Base-by-base conservation (phyloP, 116 monocot species). In the Dioscorea cayenensis region DNA sequence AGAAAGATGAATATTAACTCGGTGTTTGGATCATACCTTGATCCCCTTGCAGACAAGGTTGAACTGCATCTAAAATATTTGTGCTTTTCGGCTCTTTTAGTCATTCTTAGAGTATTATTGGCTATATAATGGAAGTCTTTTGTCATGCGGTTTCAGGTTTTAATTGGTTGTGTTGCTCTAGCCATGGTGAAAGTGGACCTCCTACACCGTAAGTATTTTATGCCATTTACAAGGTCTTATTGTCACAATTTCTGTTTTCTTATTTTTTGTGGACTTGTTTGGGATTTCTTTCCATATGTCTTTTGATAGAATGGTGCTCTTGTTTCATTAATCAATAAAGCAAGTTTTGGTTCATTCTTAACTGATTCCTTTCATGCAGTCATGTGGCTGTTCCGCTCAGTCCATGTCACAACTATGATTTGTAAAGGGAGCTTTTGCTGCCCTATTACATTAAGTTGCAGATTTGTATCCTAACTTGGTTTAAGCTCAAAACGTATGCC, bases 11-110 rank as follows among this genome's bases (percentile, higher is more conserved):
- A 77, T 50, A 96, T 92, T 50, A 86, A 92, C 70, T 92, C 96
- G 17, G 96, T 96, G 58, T 67, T 88, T 76, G 96, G 96, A 73
- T 96, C 96, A 14, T 96, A 96, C 62, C 90, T 96, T 71, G 96
- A 96, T 84, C 96, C 96, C 9, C 85, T 96, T 74, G 92, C 96
- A 65, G 96, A 96, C 79, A 96, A 96, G 96, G 96, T 96, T 71
- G 6, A 48, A 19, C 52, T 68, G 17, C 14, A 55, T 16, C 19
- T 55, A 55, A 18, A 55, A 55, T 28, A 11, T 20, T n/a, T 69
- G 29, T 7, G 68, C 62, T 43, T 43, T 43, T 43, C 43, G 11
- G 12, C 43, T 43, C 7, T 43, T 12, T 43, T 43, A 43, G 43
- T 6, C 43, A 43, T 43, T 10, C 43, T 43, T 43, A 12, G 43